Evolutionary conservation across 164 flowering plant genomes (phyloP), one percentile per base, ranked within the genome.

Genomic region (Kalanchoe fedtschenkoi): DNA sequence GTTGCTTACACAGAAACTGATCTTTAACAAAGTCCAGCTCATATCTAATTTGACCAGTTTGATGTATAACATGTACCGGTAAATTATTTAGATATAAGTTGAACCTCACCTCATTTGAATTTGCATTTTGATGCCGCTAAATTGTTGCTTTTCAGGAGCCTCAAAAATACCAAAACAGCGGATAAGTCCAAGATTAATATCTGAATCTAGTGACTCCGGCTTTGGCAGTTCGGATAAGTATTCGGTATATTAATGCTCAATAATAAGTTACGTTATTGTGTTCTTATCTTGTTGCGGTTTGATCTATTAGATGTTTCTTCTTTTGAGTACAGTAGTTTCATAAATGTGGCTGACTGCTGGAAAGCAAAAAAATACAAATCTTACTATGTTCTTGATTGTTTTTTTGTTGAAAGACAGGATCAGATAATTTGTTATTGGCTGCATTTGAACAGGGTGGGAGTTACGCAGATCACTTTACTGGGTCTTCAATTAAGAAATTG

Each of bases 401-500:
- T 3, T 61, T 19, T 0, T 42, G 17, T 54, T 67, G 4, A 14
- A 47, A 11, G 42, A n/a, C 21, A 4, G 13, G 44, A 28, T 35
- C 2, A 6, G 34, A 37, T 65, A 63, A 24, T 28, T 62, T 67
- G 16, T 61, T 30, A 5, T 10, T 81, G 89, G n/a, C 69, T 34
- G 43, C 63, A 9, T 63, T 65, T 64, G 76, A 79, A 46, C 58
- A 71, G 63, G 72, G 76, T 34, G 55, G 61, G 66, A 71, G 61
- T 64, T 63, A 74, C 62, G 62, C 70, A 9, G 66, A 60, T 59
- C 47, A 60, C 69, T 44, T 41, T 26, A 7, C 33, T 60, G 87
- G 81, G 33, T 73, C 74, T n/a, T 83, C 81, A 10, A 78, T 84
- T 59, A 89, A 80, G 79, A 79, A 79, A 69, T 70, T 84, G 34